Conservation (phyloP, 768 basidiomycete genomes). For the Boletus pseudopeckii region DNA sequence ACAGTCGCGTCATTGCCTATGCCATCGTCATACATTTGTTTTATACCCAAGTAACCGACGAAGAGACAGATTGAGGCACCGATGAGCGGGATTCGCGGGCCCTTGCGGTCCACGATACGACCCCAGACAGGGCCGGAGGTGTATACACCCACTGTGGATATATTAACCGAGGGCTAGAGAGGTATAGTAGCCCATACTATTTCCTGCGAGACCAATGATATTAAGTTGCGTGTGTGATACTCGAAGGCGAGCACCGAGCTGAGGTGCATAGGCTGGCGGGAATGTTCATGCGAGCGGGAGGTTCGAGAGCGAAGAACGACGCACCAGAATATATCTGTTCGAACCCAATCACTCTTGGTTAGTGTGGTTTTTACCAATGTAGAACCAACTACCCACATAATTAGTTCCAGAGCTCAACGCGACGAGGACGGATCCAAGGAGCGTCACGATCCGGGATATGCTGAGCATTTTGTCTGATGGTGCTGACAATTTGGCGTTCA, state of each 20-base stretch:
- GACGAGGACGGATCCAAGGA: constrained; percentile 57
- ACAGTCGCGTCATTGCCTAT: constrained; percentile 37
- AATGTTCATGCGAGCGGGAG: neutral
- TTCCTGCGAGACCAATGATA: constrained; percentile 76
- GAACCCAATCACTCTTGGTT: neutral
- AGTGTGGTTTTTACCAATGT: neutral
- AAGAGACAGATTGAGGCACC: constrained; percentile 59
- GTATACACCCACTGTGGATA: constrained; percentile 66
- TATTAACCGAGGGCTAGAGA: neutral
- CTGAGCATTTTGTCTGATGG: constrained; percentile 16
- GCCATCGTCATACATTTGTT: constrained; percentile 59
- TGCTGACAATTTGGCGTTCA: constrained; percentile 9
- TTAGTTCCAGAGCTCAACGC: constrained; percentile 68
- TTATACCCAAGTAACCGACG: constrained; percentile 73
- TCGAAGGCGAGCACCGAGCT: constrained; percentile 71
- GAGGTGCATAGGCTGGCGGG: constrained; percentile 74
- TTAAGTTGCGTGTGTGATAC: constrained; percentile 82
- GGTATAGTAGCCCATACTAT: constrained; percentile 42
- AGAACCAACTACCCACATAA: constrained; percentile 50
- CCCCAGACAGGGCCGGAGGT: constrained; percentile 76
- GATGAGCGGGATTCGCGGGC: constrained; percentile 65
- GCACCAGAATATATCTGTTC: constrained; percentile 31
- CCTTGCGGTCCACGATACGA: constrained; percentile 67
- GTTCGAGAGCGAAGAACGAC: neutral
- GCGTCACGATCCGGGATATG: constrained; percentile 41